A percentile compares a stretch with the other conserved stretches of the same genome.
Conservation (phyloP, 345 rosid genomes). For the Raphanus sativus region DNA sequence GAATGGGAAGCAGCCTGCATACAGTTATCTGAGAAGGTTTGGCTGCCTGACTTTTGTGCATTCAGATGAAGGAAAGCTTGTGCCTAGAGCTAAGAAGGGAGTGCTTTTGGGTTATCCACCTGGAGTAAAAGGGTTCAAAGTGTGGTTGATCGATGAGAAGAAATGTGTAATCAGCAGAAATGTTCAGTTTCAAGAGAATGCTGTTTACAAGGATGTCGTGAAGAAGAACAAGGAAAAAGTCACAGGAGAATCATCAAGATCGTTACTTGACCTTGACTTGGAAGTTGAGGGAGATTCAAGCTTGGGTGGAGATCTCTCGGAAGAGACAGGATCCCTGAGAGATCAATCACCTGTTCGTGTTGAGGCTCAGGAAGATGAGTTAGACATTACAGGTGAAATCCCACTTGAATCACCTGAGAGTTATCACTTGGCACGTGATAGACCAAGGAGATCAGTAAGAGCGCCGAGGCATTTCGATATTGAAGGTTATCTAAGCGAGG, state of each 20-base stretch:
- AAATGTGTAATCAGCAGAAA: neutral
- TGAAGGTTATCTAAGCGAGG: neutral
- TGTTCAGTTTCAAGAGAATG: neutral
- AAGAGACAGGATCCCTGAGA: too few relatives aligned
- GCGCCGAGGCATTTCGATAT: neutral
- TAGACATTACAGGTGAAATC: too few relatives aligned
- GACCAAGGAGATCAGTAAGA: neutral
- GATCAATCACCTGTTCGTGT: too few relatives aligned
- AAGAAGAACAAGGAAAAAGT: too few relatives aligned
- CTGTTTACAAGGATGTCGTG: too few relatives aligned
- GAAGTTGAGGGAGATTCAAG: too few relatives aligned
- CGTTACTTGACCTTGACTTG: too few relatives aligned
- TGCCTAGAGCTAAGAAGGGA: neutral
- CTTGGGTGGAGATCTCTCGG: too few relatives aligned
- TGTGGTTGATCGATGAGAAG: neutral
- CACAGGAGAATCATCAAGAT: too few relatives aligned
- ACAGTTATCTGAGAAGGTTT: neutral
- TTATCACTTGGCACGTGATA: neutral
- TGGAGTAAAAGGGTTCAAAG: neutral
- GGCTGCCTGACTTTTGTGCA: neutral
- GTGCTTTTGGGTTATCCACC: neutral
- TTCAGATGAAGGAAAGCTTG: neutral
- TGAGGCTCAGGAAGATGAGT: too few relatives aligned
- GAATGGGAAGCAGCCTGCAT: neutral
- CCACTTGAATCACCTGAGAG: neutral